Conservation (phyloP, 306 rosid species). For the Cucurbita pepo region DNA sequence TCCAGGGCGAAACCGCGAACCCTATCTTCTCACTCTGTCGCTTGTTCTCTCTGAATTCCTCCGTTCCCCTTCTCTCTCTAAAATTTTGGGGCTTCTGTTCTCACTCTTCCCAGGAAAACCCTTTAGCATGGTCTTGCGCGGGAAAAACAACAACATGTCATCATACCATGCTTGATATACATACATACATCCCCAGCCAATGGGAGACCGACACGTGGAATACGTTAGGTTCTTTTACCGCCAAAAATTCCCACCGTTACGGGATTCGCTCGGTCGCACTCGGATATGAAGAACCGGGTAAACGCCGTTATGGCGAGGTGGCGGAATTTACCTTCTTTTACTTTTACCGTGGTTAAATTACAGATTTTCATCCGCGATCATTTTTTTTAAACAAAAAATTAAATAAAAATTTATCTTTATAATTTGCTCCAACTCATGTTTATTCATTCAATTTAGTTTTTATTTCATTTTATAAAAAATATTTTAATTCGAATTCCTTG, state of each 20-base stretch:
- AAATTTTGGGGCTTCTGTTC: conserved; percentile 7
- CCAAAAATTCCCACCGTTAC: conserved; percentile 32
- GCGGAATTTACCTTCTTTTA: background rate
- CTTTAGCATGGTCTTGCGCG: conserved; percentile 21
- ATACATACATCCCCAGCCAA: conserved; percentile 6
- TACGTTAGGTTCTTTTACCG: conserved; percentile 22
- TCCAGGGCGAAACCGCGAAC: conserved; percentile 4
- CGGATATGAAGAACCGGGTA: background rate
- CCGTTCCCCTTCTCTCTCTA: conserved; percentile 12
- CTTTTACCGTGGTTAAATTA: background rate
- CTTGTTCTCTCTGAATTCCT: conserved; percentile 3
- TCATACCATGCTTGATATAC: conserved; percentile 5
- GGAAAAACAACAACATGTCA: conserved; percentile 27
- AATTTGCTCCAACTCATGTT: too few relatives aligned
- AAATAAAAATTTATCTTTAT: too few relatives aligned
- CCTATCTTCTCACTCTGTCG: conserved; percentile 10
- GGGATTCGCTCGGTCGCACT: conserved; percentile 8
- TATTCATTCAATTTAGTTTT: too few relatives aligned
- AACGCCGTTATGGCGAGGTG: conserved; percentile 11
- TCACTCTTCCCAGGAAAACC: conserved; percentile 9
- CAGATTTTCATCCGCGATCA: background rate
- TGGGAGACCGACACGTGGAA: background rate
- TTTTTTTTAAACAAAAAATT: too few relatives aligned
- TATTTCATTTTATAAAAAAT: too few relatives aligned
- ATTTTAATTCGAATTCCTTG: too few relatives aligned